phyloP scores from a whole-genome alignment of 2,329 filamentous ascomycete genomes.

The Aspergillus sp. region DNA sequence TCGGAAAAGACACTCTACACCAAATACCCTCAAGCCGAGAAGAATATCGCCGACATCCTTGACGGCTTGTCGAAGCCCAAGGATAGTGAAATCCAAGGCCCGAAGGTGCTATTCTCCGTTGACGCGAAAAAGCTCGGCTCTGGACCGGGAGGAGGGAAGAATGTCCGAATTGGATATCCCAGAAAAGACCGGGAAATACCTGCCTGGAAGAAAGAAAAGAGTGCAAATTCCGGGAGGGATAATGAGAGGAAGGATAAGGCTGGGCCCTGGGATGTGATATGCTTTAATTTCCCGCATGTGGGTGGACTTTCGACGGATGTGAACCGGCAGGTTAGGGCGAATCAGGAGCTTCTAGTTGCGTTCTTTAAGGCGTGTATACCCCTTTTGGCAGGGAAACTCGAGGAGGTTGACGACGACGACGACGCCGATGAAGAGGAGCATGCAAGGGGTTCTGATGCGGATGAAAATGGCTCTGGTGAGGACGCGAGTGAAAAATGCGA shows the following conservation, averaged over 20 bases:
- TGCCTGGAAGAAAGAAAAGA: slow-evolving; percentile 21
- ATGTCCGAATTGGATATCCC: slow-evolving; percentile 43
- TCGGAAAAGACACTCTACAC: slow-evolving; percentile 51
- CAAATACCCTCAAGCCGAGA: slow-evolving; percentile 73
- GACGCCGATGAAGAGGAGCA: slow-evolving; percentile 14
- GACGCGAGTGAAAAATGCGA: slow-evolving; percentile 9
- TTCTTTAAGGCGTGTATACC: slow-evolving; percentile 49
- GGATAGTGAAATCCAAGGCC: slow-evolving; percentile 8
- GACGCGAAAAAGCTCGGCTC: slow-evolving; percentile 45
- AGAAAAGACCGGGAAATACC: slow-evolving; percentile 32
- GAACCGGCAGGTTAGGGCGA: slow-evolving; percentile 88
- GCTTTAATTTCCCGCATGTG: slow-evolving; percentile 97
- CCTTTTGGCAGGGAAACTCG: slow-evolving; percentile 34
- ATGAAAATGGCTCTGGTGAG: slow-evolving; percentile 20
- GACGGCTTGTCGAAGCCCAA: slow-evolving; percentile 4
- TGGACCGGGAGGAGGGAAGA: slow-evolving; percentile 39
- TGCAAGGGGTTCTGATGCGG: slow-evolving; percentile 26
- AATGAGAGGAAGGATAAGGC: slow-evolving; percentile 2
- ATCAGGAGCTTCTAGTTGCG: slow-evolving; percentile 62
- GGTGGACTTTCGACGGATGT: slow-evolving; percentile 90
- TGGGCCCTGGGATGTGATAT: slow-evolving; percentile 68
- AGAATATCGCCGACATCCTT: slow-evolving; percentile 54
- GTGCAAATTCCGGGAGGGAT: neutral
- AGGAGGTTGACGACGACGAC: slow-evolving; percentile 19
- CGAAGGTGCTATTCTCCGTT: slow-evolving; percentile 42